A percentile compares a stretch with the other conserved stretches of the same genome.
Conservation (phyloP, 768 basidiomycete genomes). For the Leccinum rimulosum region DNA sequence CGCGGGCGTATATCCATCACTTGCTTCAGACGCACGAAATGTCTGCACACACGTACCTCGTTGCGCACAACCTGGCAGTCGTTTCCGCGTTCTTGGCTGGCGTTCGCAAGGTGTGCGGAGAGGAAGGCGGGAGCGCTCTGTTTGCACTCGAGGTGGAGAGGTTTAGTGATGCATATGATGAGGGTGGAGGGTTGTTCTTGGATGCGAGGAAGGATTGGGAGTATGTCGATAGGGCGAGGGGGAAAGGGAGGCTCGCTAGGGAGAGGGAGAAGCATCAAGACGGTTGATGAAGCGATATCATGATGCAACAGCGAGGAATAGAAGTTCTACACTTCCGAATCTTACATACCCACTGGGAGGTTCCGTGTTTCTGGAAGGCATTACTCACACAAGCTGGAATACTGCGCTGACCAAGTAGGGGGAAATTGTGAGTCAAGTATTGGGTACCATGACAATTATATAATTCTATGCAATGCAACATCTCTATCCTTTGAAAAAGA, state of each 20-base stretch:
- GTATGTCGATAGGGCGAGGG: conserved; percentile 66
- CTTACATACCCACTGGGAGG: no score
- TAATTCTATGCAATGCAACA: conserved; percentile 18
- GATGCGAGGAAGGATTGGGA: conserved; percentile 58
- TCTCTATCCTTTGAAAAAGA: conserved; percentile 11
- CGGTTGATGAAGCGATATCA: background rate
- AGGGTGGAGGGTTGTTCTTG: conserved; percentile 41
- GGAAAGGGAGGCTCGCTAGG: conserved; percentile 70
- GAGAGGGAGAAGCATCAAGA: conserved; percentile 46
- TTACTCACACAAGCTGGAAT: background rate
- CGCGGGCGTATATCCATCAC: conserved; percentile 77
- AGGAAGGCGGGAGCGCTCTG: background rate
- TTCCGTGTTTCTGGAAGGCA: background rate
- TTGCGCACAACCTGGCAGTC: conserved; percentile 72
- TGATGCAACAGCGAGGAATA: background rate
- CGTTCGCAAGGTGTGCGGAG: conserved; percentile 39
- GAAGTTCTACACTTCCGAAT: background rate
- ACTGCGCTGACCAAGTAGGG: background rate
- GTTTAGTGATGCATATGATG: conserved; percentile 56
- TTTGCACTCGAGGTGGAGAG: conserved; percentile 47
- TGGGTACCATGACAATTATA: conserved; percentile 5
- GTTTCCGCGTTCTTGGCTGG: conserved; percentile 62
- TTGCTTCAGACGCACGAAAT: conserved; percentile 88
- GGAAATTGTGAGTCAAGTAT: conserved; percentile 2
- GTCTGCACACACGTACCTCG: conserved; percentile 75